A percentile compares a stretch with the other conserved stretches of the same genome.
Conservation (phyloP, 345 rosid species). For the Conringia planisiliqua region DNA sequence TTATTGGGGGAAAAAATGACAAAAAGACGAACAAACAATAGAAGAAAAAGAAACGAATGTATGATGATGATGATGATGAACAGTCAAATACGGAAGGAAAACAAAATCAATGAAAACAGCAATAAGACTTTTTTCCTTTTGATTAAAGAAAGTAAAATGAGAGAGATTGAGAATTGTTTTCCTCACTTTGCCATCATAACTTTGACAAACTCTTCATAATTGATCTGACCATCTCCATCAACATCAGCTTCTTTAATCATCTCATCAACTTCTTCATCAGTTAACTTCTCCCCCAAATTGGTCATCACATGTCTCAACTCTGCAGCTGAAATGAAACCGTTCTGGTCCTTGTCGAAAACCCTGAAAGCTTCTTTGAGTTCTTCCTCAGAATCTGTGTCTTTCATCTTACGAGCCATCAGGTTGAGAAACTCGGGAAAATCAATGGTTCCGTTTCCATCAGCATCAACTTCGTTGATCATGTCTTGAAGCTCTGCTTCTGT, state of each 20-base stretch:
- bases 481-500: slow-evolving; percentile 40
- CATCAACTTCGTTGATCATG: slow-evolving; percentile 50
- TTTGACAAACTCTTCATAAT: slow-evolving; percentile 41
- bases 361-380: slow-evolving; percentile 38
- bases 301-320: slow-evolving; percentile 59
- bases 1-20: background rate
- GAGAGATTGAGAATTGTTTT: background rate
- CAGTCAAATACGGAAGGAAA: background rate
- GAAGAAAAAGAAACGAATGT: background rate
- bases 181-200: slow-evolving; percentile 44
- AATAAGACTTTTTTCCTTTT: background rate
- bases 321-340: slow-evolving; percentile 39
- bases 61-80: background rate
- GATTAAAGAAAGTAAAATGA: background rate
- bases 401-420: slow-evolving; percentile 58
- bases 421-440: slow-evolving; percentile 55
- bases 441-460: slow-evolving; percentile 54
- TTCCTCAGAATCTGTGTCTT: slow-evolving; percentile 46
- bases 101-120: background rate
- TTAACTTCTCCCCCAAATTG: slow-evolving; percentile 49
- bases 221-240: slow-evolving; percentile 41
- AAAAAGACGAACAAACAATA: background rate
- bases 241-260: slow-evolving; percentile 40
- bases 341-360: slow-evolving; percentile 40
- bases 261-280: slow-evolving; percentile 51